Conservation (phyloP, 257 asterid genomes). For the Nicotiana tomentosiformis region DNA sequence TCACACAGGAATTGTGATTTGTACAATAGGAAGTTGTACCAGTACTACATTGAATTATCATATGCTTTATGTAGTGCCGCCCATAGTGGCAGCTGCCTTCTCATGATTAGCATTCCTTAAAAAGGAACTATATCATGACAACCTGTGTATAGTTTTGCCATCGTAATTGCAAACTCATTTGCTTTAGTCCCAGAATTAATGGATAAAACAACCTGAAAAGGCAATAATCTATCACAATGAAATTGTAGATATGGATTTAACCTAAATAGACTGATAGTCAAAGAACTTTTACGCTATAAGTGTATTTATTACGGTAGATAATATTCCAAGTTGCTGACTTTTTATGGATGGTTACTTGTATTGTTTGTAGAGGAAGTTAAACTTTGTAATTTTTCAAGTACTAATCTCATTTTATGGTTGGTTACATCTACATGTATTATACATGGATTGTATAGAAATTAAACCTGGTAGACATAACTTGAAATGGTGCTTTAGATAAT, state of each 20-base stretch:
- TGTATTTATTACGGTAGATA: too few relatives aligned
- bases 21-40: conserved; percentile 30
- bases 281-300: too few relatives aligned
- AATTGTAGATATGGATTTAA: conserved; percentile 1
- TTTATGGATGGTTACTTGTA: neutral
- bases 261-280: neutral
- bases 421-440: too few relatives aligned
- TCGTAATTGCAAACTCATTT: conserved; percentile 82
- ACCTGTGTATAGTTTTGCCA: conserved; percentile 66
- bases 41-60: conserved; percentile 84
- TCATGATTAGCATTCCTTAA: conserved; percentile 91
- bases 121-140: conserved; percentile 77
- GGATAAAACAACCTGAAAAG: conserved; percentile 66
- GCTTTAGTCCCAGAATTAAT: conserved; percentile 97
- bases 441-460: neutral
- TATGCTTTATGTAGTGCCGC: conserved; percentile 71
- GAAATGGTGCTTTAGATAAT: neutral
- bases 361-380: too few relatives aligned
- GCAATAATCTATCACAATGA: neutral
- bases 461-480: neutral
- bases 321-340: too few relatives aligned
- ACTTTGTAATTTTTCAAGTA: too few relatives aligned
- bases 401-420: too few relatives aligned
- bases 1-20: neutral
- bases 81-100: conserved; percentile 84